Base-by-base conservation (phyloP, 805 yeast species). In the Candida chauliodis region DNA sequence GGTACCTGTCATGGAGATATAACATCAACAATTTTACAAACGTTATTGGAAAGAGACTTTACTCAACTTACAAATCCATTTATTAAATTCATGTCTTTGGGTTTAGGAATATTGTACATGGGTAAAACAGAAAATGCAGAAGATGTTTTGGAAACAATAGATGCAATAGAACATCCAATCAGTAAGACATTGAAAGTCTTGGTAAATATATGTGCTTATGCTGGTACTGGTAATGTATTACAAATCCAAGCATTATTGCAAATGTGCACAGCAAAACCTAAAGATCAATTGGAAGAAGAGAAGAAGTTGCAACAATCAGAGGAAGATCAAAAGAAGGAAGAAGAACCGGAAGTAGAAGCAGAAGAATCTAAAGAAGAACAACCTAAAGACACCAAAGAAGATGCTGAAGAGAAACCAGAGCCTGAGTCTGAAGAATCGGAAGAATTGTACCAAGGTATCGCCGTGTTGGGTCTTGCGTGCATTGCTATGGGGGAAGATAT, bases 401-500 rank as follows among this genome's bases (percentile, higher is more conserved):
- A 55, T 2, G 24, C 7, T 34, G 50, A 51, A 28, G 53, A 58
- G 16, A 59, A 52, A 8, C 63, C 53, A 13, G 64, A 56, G 14
- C 62, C 52, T 25, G 61, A 58, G 7, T 58, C 48, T 32, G 54
- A 50, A 2, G 61, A 55, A 53, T 77, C 70, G 39, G 85, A 78
- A 42, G 76, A 73, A 47, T 60, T 79, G 30, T 76, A 72, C 57
- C 88, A 84, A 53, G 95, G 95, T 1, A 87, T 86, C 55, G 93
- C 98, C 8, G 97, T 93, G 14, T 73, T 93, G 37, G 99, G 99
- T 43, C 76, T 93, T 48, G 99, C 97, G 0, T 75, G 85, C 47
- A 85, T 95, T 52, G 93, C 96, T 10, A 82, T 93, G 84, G 99
- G 99, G 46, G 99, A 93, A 63, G 95, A 87, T 48, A 86, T 93